Percentiles rank a stretch among this genome's conserved stretches.
phyloP scores from a whole-genome alignment of 768 basidiomycete species.

The Rhodotorula babjevae region DNA sequence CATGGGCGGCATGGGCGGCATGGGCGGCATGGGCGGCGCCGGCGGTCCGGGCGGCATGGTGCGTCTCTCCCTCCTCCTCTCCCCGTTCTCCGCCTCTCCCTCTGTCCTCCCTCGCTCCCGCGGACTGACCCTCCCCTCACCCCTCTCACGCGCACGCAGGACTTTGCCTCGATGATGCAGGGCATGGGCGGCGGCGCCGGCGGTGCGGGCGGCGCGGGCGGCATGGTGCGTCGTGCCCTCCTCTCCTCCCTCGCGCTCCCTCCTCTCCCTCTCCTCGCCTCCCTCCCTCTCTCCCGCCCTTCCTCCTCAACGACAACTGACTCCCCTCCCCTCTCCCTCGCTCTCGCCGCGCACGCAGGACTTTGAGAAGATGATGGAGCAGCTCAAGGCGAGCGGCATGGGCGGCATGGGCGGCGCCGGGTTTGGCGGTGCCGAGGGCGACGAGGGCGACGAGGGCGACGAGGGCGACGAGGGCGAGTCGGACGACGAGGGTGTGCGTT shows the following conservation, averaged over 20 bases:
- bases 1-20: constrained; percentile 15
- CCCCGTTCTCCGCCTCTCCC: not conserved
- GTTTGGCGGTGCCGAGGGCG: constrained; percentile 13
- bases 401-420: constrained; percentile 26
- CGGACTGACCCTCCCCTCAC: no score
- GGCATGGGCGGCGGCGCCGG: constrained; percentile 25
- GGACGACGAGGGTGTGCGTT: constrained; percentile 35
- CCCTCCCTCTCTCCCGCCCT: no score
- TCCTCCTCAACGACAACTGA: no score
- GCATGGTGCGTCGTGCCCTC: no score
- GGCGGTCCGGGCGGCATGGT: constrained; percentile 53
- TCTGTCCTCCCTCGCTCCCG: no score
- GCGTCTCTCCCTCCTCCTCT: not conserved
- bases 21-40: constrained; percentile 52
- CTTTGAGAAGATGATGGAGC: constrained; percentile 21
- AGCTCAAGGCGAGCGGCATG: constrained; percentile 29
- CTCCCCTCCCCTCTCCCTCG: no score
- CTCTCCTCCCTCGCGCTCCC: no score
- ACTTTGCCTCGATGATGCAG: constrained; percentile 15
- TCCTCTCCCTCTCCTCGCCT: no score
- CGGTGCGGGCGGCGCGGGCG: constrained; percentile 8
- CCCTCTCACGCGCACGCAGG: no score
- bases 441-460: constrained; percentile 17
- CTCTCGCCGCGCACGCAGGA: no score
- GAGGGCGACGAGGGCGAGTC: constrained; percentile 16